Evolutionary conservation across 2,329 filamentous ascomycete genomes (phyloP).

Genomic region (Phialophora tarda): DNA sequence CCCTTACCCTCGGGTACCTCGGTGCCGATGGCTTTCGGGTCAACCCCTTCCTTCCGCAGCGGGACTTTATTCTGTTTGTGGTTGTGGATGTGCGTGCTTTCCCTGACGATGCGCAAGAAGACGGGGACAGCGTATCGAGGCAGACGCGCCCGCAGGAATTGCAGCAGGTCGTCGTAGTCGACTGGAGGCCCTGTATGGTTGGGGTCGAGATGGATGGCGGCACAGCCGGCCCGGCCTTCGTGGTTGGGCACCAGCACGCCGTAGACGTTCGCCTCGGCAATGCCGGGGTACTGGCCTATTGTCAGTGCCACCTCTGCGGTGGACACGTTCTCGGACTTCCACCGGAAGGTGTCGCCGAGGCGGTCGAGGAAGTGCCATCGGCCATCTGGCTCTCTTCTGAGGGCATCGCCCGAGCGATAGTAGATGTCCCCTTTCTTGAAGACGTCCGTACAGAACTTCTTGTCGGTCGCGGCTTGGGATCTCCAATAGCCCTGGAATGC

Average conservation of each 20-base stretch:
- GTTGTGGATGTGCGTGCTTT: conserved; percentile 69
- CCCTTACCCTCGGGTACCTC: conserved; percentile 35
- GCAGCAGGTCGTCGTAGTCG: conserved; percentile 65
- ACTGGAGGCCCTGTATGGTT: conserved; percentile 52
- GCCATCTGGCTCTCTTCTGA: conserved; percentile 73
- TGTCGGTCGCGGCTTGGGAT: conserved; percentile 70
- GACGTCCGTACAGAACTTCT: conserved; percentile 76
- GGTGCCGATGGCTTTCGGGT: conserved; percentile 35
- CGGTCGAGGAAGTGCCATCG: conserved; percentile 77
- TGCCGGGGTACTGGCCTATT: conserved; percentile 67
- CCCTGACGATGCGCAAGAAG: conserved; percentile 68
- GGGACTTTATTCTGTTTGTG: conserved; percentile 82
- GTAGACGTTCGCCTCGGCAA: conserved; percentile 85
- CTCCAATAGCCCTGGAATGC: conserved; percentile 84
- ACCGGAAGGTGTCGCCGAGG: conserved; percentile 61
- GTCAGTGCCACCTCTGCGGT: conserved; percentile 81
- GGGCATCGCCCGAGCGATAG: conserved; percentile 83
- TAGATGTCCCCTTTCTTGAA: conserved; percentile 77
- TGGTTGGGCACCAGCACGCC: conserved; percentile 79
- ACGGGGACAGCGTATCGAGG: conserved; percentile 77
- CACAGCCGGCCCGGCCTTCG: conserved; percentile 83
- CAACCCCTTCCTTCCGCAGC: conserved; percentile 49
- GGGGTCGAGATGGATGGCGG: conserved; percentile 67
- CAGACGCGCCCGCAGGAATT: conserved; percentile 63
- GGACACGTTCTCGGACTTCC: conserved; percentile 80